Percentiles rank a stretch among this genome's conserved stretches.
Evolutionary conservation across 2,329 filamentous ascomycete genomes (phyloP).

Genomic region (Aspergillus phoenicis): DNA sequence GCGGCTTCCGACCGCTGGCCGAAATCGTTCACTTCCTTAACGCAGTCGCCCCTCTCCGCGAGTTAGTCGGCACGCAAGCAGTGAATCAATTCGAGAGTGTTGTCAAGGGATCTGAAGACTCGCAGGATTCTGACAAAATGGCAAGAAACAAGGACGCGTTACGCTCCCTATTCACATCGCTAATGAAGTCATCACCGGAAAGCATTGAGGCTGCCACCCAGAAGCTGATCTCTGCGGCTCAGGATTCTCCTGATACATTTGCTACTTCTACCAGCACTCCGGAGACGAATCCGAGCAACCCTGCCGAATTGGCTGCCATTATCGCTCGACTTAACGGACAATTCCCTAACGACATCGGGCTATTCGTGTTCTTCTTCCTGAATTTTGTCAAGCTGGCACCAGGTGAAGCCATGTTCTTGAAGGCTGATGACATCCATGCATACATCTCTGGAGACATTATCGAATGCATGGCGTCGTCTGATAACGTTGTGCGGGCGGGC

Average conservation of each 20-base stretch:
- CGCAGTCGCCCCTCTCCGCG: constrained; percentile 64
- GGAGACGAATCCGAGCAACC: constrained; percentile 39
- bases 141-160: constrained; percentile 76
- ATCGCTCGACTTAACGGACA: constrained; percentile 76
- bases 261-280: constrained; percentile 54
- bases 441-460: constrained; percentile 81
- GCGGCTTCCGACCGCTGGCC: constrained; percentile 84
- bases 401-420: constrained; percentile 93
- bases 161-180: constrained; percentile 70
- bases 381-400: constrained; percentile 88
- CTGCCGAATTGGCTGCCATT: constrained; percentile 71
- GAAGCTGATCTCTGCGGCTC: constrained; percentile 70
- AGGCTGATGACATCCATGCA: constrained; percentile 95
- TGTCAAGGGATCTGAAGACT: constrained; percentile 59
- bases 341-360: constrained; percentile 86
- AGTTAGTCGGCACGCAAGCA: constrained; percentile 60
- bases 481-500: constrained; percentile 95
- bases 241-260: constrained; percentile 70
- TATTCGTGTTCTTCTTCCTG: constrained; percentile 95
- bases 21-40: constrained; percentile 87
- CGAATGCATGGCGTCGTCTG: constrained; percentile 98
- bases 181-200: constrained; percentile 77
- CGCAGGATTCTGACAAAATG: constrained; percentile 47
- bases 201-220: constrained; percentile 66
- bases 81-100: constrained; percentile 59